phyloP scores from a whole-genome alignment of 2,329 filamentous ascomycete genomes.

The Ceratocystis harringtonii region DNA sequence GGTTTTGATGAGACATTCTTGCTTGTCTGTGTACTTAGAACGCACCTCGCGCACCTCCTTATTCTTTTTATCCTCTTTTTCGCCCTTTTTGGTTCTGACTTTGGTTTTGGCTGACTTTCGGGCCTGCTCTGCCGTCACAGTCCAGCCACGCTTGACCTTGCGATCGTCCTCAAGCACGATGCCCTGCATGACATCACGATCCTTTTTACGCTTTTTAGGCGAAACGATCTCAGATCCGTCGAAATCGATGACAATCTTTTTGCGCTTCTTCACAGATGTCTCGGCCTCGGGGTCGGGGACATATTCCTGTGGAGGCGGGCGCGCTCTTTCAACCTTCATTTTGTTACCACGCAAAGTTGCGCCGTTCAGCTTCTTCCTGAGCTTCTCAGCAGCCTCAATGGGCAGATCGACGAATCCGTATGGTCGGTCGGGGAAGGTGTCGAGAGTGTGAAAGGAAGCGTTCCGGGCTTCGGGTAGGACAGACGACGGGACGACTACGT shows the following conservation, averaged over 20 bases:
- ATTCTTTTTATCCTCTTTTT: slow-evolving; percentile 34
- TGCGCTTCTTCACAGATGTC: slow-evolving; percentile 27
- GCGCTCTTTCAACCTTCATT: slow-evolving; percentile 69
- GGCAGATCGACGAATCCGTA: slow-evolving; percentile 88
- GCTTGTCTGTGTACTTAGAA: slow-evolving; percentile 66
- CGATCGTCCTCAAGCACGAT: slow-evolving; percentile 57
- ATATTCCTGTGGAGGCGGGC: slow-evolving; percentile 32
- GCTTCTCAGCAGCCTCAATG: slow-evolving; percentile 65
- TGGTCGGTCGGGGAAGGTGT: slow-evolving; percentile 76
- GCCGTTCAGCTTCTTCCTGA: slow-evolving; percentile 83
- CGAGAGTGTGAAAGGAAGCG: slow-evolving; percentile 73
- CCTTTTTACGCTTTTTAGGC: slow-evolving; percentile 37
- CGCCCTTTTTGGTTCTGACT: slow-evolving; percentile 25
- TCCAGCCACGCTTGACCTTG: slow-evolving; percentile 83
- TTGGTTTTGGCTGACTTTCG: slow-evolving; percentile 34
- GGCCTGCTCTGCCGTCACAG: slow-evolving; percentile 43
- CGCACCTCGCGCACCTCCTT: slow-evolving; percentile 44
- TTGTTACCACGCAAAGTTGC: slow-evolving; percentile 71
- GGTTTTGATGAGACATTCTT: slow-evolving; percentile 76
- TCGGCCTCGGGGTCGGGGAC: slow-evolving; percentile 25
- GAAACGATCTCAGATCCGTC: slow-evolving; percentile 22
- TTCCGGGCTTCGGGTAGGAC: slow-evolving; percentile 53
- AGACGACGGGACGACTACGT: slow-evolving; percentile 54
- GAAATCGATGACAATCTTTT: slow-evolving; percentile 25
- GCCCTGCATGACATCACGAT: slow-evolving; percentile 42